Evolutionary conservation across 164 flowering plant species (phyloP).

Genomic region (Umbilicus rupestris): DNA sequence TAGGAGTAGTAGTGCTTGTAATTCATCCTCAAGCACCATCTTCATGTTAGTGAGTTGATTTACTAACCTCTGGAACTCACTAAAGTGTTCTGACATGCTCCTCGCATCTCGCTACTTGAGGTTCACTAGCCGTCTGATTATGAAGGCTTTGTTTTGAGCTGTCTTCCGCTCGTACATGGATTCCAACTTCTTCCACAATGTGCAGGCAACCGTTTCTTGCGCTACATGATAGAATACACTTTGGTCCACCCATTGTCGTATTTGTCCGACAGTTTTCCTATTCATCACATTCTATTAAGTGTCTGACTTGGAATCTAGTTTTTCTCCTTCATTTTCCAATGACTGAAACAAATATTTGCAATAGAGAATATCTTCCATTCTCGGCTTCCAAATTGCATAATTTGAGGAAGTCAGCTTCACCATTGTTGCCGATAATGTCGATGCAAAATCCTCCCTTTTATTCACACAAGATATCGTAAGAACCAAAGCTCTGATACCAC

Average conservation of each 20-base stretch:
- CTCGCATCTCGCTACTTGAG: background rate
- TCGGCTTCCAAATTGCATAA: background rate
- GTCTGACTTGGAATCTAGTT: background rate
- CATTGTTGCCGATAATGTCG: background rate
- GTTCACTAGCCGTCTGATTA: background rate
- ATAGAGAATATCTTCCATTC: background rate
- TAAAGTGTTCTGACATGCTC: background rate
- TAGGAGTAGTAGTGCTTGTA: background rate
- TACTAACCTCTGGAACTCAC: background rate
- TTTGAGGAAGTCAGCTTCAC: background rate
- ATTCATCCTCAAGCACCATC: background rate
- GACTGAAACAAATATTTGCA: background rate
- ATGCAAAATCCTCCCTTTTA: background rate
- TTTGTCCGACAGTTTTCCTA: background rate
- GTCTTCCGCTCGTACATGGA: background rate
- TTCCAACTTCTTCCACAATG: background rate
- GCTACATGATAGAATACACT: background rate
- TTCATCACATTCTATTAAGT: background rate
- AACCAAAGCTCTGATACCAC: background rate
- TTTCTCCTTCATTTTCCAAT: background rate
- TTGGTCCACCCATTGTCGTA: background rate
- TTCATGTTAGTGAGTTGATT: background rate
- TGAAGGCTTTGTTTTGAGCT: background rate
- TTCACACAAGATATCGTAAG: background rate
- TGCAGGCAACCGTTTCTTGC: background rate